Base-by-base conservation (phyloP, 2,329 filamentous ascomycete genomes). In the Paraphoma sp. region DNA sequence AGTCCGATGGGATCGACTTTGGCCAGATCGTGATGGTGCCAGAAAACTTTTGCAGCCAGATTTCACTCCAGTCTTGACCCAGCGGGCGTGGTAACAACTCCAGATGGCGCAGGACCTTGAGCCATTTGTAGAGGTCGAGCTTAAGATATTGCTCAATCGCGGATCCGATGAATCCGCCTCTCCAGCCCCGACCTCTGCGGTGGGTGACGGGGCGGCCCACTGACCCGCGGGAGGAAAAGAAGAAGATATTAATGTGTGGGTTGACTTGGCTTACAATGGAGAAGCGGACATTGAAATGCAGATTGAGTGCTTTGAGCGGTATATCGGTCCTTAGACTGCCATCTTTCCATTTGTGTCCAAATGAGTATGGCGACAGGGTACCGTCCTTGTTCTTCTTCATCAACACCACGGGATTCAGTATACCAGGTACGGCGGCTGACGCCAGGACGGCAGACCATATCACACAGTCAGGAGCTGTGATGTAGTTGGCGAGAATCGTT, bases 281-380 rank as follows among this genome's bases (percentile, higher is more conserved):
- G 77, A 98, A 99, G 75, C 96, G 97, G 76, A 98, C 95, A 75
- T 98, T 98, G 82, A 99, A 99, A 73, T 98, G 92, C 1, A 97
- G 83, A 75, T 99, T 98, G 49, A 99, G 83, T 1, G 93, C 90
- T 77, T 94, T 95, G 70, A 99, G 87, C 0, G 95, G 95, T 29
- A 99, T 97, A 71, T 99, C 95, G 1, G 95, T 99, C 38, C 95
- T 86, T 52, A 99, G 80, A 65, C 90, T 95, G 51, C 95, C 95
- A 74, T 99, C 95, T 78, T 99, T 99, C 95, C 95, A 99, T 79
- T 98, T 98, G 81, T 98, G 93, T 0, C 95, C 95, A 72, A 99
- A 99, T 0, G 92, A 96, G 77, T 97, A 99, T 0, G 95, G 95
- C 0, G 87, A 87, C 4, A 99, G 82, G 2, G 83, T 87, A 1